Evolutionary conservation across 306 rosid species (phyloP).

Genomic region (Lathyrus aphaca): DNA sequence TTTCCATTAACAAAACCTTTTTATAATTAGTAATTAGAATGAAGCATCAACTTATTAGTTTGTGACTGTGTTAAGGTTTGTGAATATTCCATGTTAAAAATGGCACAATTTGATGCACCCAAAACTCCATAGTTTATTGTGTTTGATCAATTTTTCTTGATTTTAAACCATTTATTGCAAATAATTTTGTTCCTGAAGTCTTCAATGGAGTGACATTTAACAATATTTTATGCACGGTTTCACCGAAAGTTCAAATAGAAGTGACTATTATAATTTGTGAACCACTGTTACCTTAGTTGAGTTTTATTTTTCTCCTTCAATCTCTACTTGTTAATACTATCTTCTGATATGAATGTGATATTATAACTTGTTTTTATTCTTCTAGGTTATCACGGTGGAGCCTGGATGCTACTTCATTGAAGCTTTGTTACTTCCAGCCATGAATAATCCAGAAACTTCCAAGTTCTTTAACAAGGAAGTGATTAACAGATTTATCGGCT

Average conservation of each 20-base stretch:
- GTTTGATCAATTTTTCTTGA: slow-evolving; percentile 10
- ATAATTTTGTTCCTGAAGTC: slow-evolving; percentile 6
- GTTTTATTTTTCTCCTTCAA: slow-evolving; percentile 6
- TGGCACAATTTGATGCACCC: slow-evolving; percentile 18
- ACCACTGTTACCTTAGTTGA: slow-evolving; percentile 31
- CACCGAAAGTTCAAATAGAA: slow-evolving; percentile 21
- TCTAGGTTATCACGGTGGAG: slow-evolving; percentile 90
- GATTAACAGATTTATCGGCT: slow-evolving; percentile 58
- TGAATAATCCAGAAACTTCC: slow-evolving; percentile 58
- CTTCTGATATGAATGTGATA: slow-evolving; percentile 14
- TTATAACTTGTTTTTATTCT: slow-evolving; percentile 38
- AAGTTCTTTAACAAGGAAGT: slow-evolving; percentile 72
- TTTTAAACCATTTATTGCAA: slow-evolving; percentile 30
- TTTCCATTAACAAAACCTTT: slow-evolving; percentile 15
- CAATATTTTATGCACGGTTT: not conserved
- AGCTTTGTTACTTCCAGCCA: slow-evolving; percentile 74
- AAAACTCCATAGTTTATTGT: slow-evolving; percentile 9
- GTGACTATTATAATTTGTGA: slow-evolving; percentile 15
- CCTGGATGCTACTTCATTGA: slow-evolving; percentile 97
- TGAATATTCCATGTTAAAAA: not conserved
- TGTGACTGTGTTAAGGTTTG: slow-evolving; percentile 6
- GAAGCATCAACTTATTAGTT: slow-evolving; percentile 3
- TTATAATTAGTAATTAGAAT: not conserved
- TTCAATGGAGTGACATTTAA: slow-evolving; percentile 8
- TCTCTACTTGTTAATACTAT: not conserved